Evolutionary conservation across 441 rosid genomes (phyloP).

Genomic region (Adansonia gregorii): DNA sequence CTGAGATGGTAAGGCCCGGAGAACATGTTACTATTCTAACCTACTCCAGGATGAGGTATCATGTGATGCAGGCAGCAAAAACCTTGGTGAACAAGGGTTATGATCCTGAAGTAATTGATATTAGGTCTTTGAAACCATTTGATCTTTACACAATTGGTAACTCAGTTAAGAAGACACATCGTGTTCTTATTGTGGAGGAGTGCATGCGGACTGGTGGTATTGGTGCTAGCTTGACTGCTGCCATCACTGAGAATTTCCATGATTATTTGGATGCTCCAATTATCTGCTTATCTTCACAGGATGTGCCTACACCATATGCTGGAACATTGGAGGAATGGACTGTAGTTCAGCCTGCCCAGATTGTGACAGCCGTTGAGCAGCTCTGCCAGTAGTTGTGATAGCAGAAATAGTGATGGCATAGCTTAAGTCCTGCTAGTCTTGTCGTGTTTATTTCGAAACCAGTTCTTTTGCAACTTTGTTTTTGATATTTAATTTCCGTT

Average conservation of each 20-base stretch:
- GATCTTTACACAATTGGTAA: constrained; percentile 90
- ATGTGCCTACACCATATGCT: constrained; percentile 92
- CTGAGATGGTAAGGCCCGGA: constrained; percentile 96
- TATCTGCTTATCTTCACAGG: constrained; percentile 88
- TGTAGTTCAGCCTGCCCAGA: constrained; percentile 91
- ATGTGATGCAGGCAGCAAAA: constrained; percentile 96
- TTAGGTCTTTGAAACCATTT: constrained; percentile 87
- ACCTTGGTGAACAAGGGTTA: constrained; percentile 88
- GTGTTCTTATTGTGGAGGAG: constrained; percentile 93
- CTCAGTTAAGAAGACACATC: constrained; percentile 90
- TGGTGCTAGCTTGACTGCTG: constrained; percentile 89
- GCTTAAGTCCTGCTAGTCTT: constrained; percentile 17
- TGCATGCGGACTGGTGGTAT: constrained; percentile 97
- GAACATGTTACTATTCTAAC: constrained; percentile 86
- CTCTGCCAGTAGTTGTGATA: constrained; percentile 63
- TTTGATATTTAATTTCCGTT: constrained; percentile 20
- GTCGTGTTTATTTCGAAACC: constrained; percentile 9
- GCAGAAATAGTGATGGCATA: neutral
- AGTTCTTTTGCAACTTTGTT: constrained; percentile 5
- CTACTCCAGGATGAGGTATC: constrained; percentile 90
- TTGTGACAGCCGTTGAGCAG: constrained; percentile 88
- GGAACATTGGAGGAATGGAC: constrained; percentile 94
- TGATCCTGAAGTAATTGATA: constrained; percentile 88
- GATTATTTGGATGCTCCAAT: constrained; percentile 90
- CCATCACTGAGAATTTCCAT: constrained; percentile 80